Percentiles rank a stretch among this genome's conserved stretches.
Evolutionary conservation across 1,284 basidiomycete species (phyloP).

Genomic region (Cryptococcus sp.): DNA sequence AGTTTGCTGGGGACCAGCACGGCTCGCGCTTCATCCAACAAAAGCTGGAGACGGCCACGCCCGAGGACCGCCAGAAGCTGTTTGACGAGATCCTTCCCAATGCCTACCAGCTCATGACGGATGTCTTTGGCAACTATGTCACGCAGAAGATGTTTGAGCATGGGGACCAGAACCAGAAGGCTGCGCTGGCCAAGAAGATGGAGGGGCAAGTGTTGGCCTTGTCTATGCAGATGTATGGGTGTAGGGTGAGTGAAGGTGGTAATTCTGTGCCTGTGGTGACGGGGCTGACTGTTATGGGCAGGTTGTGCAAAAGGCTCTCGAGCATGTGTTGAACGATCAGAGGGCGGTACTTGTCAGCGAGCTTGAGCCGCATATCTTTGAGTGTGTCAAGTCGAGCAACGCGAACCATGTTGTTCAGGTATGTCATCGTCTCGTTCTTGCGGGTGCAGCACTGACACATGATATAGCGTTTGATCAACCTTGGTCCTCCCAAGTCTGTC

Average conservation of each 20-base stretch:
- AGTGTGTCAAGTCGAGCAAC: constrained; percentile 88
- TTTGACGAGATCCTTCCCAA: constrained; percentile 89
- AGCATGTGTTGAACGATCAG: constrained; percentile 72
- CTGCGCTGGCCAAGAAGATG: constrained; percentile 68
- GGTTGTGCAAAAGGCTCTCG: constrained; percentile 67
- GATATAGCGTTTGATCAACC: constrained; percentile 60
- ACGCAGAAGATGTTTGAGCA: constrained; percentile 94
- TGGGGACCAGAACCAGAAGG: constrained; percentile 73
- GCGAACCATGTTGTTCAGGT: constrained; percentile 81
- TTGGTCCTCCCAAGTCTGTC: constrained; percentile 72
- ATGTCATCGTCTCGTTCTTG: constrained; percentile 12
- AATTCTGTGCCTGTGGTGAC: too few relatives aligned
- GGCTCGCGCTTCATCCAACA: constrained; percentile 88
- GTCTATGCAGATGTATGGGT: constrained; percentile 93
- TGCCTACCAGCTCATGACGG: constrained; percentile 75
- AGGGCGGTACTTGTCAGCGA: constrained; percentile 73
- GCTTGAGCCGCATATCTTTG: constrained; percentile 74
- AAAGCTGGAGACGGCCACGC: constrained; percentile 69
- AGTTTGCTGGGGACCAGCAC: constrained; percentile 93
- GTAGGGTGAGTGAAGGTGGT: constrained; percentile 48
- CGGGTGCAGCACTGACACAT: not conserved
- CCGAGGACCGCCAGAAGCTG: constrained; percentile 74
- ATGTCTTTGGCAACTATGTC: constrained; percentile 97
- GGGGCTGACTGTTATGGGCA: constrained; percentile 5
- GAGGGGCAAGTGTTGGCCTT: constrained; percentile 73